Conservation (phyloP, 2,329 filamentous ascomycete genomes). For the Trichoderma simmonsii region DNA sequence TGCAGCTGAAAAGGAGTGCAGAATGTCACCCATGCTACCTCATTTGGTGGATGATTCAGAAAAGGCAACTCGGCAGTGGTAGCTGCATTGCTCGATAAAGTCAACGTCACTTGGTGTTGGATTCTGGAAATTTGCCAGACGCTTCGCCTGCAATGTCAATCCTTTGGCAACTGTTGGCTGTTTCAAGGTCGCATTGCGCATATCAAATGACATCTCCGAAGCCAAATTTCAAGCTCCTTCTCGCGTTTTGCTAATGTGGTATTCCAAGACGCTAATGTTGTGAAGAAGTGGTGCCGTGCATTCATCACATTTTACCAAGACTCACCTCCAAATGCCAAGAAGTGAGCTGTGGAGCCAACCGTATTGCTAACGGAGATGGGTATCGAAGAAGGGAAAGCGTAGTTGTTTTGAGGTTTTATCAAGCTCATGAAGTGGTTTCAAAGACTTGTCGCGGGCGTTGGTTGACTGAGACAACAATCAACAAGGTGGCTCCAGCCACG, state of each 20-base stretch:
- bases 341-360: not conserved
- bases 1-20: not conserved
- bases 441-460: not conserved
- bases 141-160: not conserved
- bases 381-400: conserved; percentile 5
- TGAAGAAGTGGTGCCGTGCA: not conserved
- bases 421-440: not conserved
- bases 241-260: not conserved
- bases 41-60: not conserved
- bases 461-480: not conserved
- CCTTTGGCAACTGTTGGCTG: not conserved
- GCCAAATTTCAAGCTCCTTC: not conserved
- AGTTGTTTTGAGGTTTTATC: not conserved
- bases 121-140: not conserved
- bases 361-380: conserved; percentile 9
- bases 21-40: not conserved
- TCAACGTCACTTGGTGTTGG: not conserved
- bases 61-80: not conserved
- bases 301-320: conserved; percentile 5
- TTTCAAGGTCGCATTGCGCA: not conserved
- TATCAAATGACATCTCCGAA: not conserved
- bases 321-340: conserved; percentile 3
- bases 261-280: not conserved
- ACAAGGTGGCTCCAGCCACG: not conserved
- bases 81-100: not conserved